Evolutionary conservation across 2,329 filamentous ascomycete species (phyloP).

Genomic region (Hymenoscyphus fraxineus): DNA sequence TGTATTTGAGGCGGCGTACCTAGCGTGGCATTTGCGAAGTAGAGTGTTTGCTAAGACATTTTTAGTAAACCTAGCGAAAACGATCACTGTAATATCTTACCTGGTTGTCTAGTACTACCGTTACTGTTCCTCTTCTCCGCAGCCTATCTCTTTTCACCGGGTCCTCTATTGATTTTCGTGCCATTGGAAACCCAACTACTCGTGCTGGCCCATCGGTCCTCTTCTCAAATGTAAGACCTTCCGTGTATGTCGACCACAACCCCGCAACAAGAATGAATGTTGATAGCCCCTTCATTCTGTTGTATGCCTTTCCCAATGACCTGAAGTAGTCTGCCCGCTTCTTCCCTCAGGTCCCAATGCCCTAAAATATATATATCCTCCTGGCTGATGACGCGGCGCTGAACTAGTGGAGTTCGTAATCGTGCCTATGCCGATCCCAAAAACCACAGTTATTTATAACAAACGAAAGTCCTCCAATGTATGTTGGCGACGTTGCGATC

Average conservation of each 20-base stretch:
- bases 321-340: background rate
- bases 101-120: conserved; percentile 52
- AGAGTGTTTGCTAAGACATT: conserved; percentile 51
- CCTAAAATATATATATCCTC: background rate
- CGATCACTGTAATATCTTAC: conserved; percentile 35
- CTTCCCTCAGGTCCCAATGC: background rate
- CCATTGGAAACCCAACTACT: conserved; percentile 33
- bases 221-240: conserved; percentile 29
- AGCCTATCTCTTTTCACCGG: conserved; percentile 35
- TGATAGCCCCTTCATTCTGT: conserved; percentile 28
- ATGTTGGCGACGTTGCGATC: background rate
- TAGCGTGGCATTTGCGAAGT: conserved; percentile 59
- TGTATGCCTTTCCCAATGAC: background rate
- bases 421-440: background rate
- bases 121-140: conserved; percentile 41
- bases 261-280: conserved; percentile 28
- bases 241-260: conserved; percentile 28
- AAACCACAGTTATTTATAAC: background rate
- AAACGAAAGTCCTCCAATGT: background rate
- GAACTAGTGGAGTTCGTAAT: conserved; percentile 5
- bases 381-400: conserved; percentile 11
- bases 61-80: conserved; percentile 23
- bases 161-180: conserved; percentile 27
- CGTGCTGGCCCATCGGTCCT: conserved; percentile 29
- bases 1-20: conserved; percentile 59